These are phyloP conservation scores for Boletus rubropictus DNA, from an alignment of 768 basidiomycete genomes.

Conservation along the genomic window DNA sequence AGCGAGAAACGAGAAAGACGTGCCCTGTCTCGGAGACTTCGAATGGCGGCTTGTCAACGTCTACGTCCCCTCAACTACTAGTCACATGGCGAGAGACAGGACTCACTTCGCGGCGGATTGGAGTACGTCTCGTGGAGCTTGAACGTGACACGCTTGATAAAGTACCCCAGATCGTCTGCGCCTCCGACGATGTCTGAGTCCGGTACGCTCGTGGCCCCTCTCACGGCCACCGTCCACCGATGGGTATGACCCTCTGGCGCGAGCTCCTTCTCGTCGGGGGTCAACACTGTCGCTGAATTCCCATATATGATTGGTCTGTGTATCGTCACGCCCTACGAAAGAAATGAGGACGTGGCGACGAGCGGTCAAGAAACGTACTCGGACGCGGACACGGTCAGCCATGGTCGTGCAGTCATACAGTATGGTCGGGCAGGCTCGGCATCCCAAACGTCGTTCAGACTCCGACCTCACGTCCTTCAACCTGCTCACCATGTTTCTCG, in stretches of 20 bases:
- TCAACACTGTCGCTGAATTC: slow-evolving; percentile 80
- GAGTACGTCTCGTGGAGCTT: slow-evolving; percentile 96
- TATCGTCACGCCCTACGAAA: slow-evolving; percentile 71
- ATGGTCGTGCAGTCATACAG: no score
- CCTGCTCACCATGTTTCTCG: slow-evolving; percentile 41
- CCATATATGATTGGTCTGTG: slow-evolving; percentile 93
- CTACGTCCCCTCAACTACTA: slow-evolving; percentile 35
- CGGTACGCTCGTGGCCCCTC: slow-evolving; percentile 74
- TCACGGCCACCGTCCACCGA: slow-evolving; percentile 92
- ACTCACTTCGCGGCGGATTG: slow-evolving; percentile 81
- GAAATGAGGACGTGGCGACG: not conserved
- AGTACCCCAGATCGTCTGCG: slow-evolving; percentile 83
- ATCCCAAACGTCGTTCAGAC: slow-evolving; percentile 30
- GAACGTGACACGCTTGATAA: slow-evolving; percentile 95
- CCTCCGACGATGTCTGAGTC: slow-evolving; percentile 80
- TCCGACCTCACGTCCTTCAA: slow-evolving; percentile 17
- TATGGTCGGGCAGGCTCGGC: slow-evolving; percentile 36
- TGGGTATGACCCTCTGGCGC: slow-evolving; percentile 79
- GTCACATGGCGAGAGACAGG: not conserved
- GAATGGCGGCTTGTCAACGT: slow-evolving; percentile 88
- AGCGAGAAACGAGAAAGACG: slow-evolving; percentile 11
- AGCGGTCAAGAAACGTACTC: slow-evolving; percentile 43
- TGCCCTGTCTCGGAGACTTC: slow-evolving; percentile 95
- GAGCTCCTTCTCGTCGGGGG: slow-evolving; percentile 59
- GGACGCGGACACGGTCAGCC: slow-evolving; percentile 71